These are phyloP conservation scores for Glycine latifolia DNA, from an alignment of 306 rosid species.

Conservation along the genomic window DNA sequence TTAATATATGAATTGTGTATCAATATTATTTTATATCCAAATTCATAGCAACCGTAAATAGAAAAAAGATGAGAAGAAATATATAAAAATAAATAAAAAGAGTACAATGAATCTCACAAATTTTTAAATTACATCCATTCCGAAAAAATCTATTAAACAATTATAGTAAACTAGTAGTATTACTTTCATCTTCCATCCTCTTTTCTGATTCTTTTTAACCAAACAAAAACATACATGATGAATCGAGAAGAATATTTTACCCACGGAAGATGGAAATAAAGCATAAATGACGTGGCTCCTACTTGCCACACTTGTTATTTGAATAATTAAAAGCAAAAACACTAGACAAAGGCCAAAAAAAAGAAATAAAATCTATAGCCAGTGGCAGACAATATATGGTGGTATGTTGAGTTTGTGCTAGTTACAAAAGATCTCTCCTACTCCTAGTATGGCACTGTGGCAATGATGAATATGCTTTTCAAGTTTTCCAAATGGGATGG, in stretches of 20 bases:
- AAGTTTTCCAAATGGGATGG: not conserved
- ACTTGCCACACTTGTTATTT: not conserved
- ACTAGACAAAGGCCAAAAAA: not conserved
- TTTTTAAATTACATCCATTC: too few species aligned
- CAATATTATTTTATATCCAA: too few species aligned
- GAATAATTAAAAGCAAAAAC: not conserved
- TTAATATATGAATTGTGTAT: too few species aligned
- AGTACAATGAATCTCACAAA: too few species aligned
- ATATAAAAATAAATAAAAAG: too few species aligned
- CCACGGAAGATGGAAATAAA: not conserved
- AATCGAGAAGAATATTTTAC: not conserved
- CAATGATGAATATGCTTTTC: constrained; percentile 28
- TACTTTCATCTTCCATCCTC: too few species aligned
- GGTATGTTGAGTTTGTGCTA: not conserved
- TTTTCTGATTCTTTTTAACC: too few species aligned
- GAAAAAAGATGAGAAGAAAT: too few species aligned
- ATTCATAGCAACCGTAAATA: too few species aligned
- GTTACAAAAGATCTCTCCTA: not conserved
- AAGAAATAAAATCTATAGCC: not conserved
- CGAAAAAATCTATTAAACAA: too few species aligned
- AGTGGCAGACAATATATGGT: constrained; percentile 39
- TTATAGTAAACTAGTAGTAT: too few species aligned
- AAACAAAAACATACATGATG: too few species aligned
- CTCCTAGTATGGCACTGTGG: not conserved
- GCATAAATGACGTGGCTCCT: not conserved